phyloP scores from a whole-genome alignment of 306 rosid species.

The Fagus sylvatica region DNA sequence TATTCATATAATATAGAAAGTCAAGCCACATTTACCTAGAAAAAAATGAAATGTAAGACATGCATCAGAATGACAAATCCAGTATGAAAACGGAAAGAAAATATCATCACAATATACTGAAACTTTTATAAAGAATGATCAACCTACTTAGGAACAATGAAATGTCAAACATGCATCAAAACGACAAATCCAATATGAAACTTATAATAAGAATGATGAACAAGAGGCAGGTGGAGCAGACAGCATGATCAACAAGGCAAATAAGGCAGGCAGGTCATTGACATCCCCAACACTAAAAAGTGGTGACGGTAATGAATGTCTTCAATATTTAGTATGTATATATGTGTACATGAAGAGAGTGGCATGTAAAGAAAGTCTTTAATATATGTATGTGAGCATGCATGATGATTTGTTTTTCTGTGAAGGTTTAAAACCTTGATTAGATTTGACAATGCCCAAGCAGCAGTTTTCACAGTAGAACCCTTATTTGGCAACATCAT shows the following conservation, averaged over 20 bases:
- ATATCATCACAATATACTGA: no score
- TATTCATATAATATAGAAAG: conserved; percentile 13
- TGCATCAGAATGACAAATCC: conserved; percentile 3
- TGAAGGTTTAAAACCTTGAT: conserved; percentile 68
- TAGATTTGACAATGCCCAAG: conserved; percentile 97
- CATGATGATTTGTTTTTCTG: no score
- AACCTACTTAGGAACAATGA: no score
- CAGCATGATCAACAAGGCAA: background rate
- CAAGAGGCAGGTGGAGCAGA: background rate
- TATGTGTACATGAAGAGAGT: background rate
- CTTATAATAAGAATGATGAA: background rate
- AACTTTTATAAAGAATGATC: no score
- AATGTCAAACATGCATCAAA: no score
- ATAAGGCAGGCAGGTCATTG: background rate
- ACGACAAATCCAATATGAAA: no score
- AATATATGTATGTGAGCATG: no score
- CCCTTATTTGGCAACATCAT: conserved; percentile 86
- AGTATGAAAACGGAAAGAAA: background rate
- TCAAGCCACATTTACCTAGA: conserved; percentile 11
- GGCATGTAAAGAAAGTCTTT: background rate
- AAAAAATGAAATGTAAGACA: background rate
- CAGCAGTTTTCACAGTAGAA: conserved; percentile 90
- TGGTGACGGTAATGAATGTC: background rate
- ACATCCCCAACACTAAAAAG: background rate
- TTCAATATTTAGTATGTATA: background rate